Base-by-base conservation (phyloP, 108 stramenopile genomes). In the Cyclostephanos invisitatus region DNA sequence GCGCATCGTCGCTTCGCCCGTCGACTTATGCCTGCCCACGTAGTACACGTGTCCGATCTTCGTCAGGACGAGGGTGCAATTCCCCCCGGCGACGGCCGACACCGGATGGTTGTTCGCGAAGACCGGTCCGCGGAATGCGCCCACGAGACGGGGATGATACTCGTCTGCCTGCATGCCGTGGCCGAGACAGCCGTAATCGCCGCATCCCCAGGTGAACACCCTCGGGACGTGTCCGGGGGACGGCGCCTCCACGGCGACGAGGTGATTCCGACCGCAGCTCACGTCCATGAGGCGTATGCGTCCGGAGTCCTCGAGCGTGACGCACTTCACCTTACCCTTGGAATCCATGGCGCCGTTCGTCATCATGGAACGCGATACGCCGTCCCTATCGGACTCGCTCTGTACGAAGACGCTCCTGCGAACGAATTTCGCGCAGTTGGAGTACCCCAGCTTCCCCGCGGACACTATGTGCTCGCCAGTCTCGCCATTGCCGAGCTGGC, bases 401-500 rank as follows among this genome's bases (percentile, higher is more conserved):
- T 87, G 77, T 21, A 86, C 84, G 76, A 89, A 93, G 27, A 75
- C 60, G 42, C 73, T 62, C 18, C 87, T 80, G 27, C 70, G 72
- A 11, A 53, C 50, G 73, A 96, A 93, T 35, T 88, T 91, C 27
- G 76, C 75, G 51, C 71, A 69, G 55, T 93, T 92, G 73, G 82
- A 81, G 78, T 85, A 96, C 22, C 83, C 89, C 21, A 93, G 62
- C 47, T 90, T 96, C 22, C 84, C 86, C 32, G 95, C 95, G 8
- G 85, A 35, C 22, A 96, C 72, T 62, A 96, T 89, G 72, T 92
- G 87, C 75, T 96, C 95, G 22, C 95, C 95, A 1, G 92, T 96
- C 70, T 92, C 91, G 28, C 95, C 95, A 57, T 92, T 93, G 14
- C 89, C 95, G 55, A 92, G 68, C 72, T 90, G 91, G 47, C 95